Conservation (phyloP, 2,329 filamentous ascomycete genomes). For the Metarhizium robertsii region DNA sequence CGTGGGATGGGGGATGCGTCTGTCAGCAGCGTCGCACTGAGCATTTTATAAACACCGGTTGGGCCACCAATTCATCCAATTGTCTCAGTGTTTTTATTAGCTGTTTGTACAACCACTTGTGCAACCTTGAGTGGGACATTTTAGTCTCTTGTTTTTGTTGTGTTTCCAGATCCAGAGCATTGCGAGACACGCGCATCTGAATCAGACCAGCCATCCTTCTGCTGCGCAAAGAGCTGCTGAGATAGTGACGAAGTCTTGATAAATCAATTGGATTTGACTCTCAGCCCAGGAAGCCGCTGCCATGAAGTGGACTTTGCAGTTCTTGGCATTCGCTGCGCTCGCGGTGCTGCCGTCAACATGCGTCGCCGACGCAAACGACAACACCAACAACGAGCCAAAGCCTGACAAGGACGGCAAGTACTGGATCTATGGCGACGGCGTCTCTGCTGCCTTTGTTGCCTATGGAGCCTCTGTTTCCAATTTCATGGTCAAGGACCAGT, state of each 20-base stretch:
- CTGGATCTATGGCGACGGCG: constrained; percentile 57
- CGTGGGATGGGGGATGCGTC: no score
- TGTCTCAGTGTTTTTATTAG: neutral
- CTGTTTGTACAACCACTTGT: neutral
- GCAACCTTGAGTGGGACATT: neutral
- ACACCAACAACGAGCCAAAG: constrained; percentile 12
- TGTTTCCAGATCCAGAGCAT: neutral
- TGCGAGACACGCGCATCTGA: no score
- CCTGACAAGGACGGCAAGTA: constrained; percentile 59
- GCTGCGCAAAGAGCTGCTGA: no score
- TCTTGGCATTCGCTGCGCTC: constrained; percentile 10
- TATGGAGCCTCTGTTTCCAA: constrained; percentile 69
- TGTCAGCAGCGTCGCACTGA: neutral
- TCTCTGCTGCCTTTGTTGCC: constrained; percentile 60
- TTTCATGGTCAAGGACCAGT: constrained; percentile 59
- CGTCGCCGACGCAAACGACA: constrained; percentile 5
- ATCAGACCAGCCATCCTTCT: no score
- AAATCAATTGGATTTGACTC: neutral
- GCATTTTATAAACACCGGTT: neutral
- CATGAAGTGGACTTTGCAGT: constrained; percentile 14
- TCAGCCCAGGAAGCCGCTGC: neutral
- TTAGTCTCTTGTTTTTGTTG: neutral
- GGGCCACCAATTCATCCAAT: neutral
- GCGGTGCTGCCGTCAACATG: constrained; percentile 9
- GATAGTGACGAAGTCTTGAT: no score